These are phyloP conservation scores for Peterozyma xylosa DNA, from an alignment of 805 yeast species.

Conservation along the genomic window DNA sequence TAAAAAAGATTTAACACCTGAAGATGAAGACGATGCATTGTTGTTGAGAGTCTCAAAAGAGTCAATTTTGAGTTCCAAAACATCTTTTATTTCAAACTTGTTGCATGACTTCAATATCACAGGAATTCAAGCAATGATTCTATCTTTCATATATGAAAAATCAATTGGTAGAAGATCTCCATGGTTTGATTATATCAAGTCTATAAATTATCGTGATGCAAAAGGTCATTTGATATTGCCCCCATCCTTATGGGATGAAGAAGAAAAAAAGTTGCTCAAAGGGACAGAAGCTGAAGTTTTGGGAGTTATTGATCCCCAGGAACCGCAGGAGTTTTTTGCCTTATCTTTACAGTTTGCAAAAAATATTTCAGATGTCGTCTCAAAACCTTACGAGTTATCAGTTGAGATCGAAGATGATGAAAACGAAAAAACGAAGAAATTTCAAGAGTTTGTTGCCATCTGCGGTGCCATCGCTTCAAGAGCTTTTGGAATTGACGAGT, in stretches of 20 bases:
- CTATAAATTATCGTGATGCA: conserved; percentile 33
- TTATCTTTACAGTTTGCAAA: conserved; percentile 35
- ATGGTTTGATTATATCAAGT: conserved; percentile 61
- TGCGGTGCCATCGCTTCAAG: conserved; percentile 64
- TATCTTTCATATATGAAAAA: conserved; percentile 69
- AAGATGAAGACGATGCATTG: conserved; percentile 18
- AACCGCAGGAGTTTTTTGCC: conserved; percentile 30
- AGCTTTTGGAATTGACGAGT: conserved; percentile 75
- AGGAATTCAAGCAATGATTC: conserved; percentile 60
- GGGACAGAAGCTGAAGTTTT: conserved; percentile 59
- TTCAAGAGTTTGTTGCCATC: conserved; percentile 44
- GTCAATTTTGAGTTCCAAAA: conserved; percentile 49
- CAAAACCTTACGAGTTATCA: conserved; percentile 29
- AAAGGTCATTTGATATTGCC: conserved; percentile 36
- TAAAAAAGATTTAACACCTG: conserved; percentile 22
- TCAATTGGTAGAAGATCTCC: conserved; percentile 59
- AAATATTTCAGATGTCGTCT: conserved; percentile 18
- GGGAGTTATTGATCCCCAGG: conserved; percentile 48
- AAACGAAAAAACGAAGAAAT: conserved; percentile 18
- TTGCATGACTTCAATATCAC: conserved; percentile 49
- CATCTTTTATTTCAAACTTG: conserved; percentile 58
- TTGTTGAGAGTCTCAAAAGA: conserved; percentile 57
- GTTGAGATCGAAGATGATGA: conserved; percentile 16
- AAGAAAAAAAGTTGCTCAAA: conserved; percentile 35
- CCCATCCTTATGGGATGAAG: conserved; percentile 56